Conservation (phyloP, 139 green algal species). For the Pleodorina starrii region DNA sequence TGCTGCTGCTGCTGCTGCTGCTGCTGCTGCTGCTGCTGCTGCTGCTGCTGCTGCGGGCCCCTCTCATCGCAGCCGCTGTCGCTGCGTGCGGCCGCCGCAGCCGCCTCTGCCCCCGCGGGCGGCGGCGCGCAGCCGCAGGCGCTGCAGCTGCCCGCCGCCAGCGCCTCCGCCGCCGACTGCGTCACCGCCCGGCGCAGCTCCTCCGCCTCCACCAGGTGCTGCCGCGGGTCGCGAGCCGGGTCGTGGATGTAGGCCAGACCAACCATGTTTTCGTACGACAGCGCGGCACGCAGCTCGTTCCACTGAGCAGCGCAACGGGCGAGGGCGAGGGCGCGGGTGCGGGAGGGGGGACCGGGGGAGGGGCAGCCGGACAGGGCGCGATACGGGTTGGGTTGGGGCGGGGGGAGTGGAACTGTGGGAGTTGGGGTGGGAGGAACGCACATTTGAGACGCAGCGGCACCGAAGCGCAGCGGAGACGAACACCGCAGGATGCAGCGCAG, state of each 20-base stretch:
- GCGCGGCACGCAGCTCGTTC: constrained; percentile 36
- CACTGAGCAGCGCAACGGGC: not conserved
- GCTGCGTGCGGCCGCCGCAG: not conserved
- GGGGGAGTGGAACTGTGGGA: no score
- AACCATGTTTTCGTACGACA: constrained; percentile 49
- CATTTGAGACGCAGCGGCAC: no score
- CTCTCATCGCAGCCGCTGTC: no score
- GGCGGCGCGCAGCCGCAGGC: not conserved
- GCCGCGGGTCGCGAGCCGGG: constrained; percentile 1
- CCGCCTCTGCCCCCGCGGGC: not conserved
- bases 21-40: not conserved
- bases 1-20: not conserved
- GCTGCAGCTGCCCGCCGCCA: not conserved
- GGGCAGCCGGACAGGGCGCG: no score
- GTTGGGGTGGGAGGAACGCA: no score
- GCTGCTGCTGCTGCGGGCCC: no score
- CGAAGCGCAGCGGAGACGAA: no score
- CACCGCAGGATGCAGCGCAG: no score
- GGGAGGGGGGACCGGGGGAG: no score
- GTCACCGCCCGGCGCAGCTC: constrained; percentile 2
- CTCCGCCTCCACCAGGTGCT: constrained; percentile 31
- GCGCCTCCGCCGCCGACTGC: not conserved
- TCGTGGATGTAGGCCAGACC: constrained; percentile 46
- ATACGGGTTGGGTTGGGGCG: no score
- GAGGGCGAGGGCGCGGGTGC: no score